Evolutionary conservation across 805 yeast genomes (phyloP), one percentile per base, ranked within the genome.

Genomic region (Danielia oregonensis): DNA sequence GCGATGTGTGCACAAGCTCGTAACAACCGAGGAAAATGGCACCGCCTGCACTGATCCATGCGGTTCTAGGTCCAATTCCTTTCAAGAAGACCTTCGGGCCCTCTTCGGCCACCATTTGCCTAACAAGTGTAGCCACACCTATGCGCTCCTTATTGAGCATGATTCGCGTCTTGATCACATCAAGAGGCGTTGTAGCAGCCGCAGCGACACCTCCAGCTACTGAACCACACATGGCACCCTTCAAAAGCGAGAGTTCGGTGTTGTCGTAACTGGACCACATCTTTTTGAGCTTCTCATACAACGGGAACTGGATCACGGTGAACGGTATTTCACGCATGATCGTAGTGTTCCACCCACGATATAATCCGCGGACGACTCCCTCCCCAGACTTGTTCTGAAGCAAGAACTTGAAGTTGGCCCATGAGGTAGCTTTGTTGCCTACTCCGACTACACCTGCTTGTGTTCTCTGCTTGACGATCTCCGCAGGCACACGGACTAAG

Each of bases 41-140:
- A 18, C 99, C 99, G 14, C 99, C 99, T 4, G 95, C 93, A 63
- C 95, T 82, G 37, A 93, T 91, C 98, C 98, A 93, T 77, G 85
- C 70, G 0, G 97, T 89, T 57, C 99, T 73, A 4, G 99, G 97
- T 0, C 95, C 97, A 17, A 91, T 72, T 10, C 99, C 99, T 31
- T 74, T 74, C 54, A 78, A 74, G 46, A 93, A 87, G 1, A 83
- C 87, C 6, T 55, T 46, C 26, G 67, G 62, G 0, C 97, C 97
- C 55, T 88, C 96, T 36, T 84, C 88, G 14, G 52, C 55, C n/a
- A 70, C 58, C 31, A 89, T 71, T 8, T 63, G 68, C 22, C 53
- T 60, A 2, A 82, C 76, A 39, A 88, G 57, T 9, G 56, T 46
- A 4, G 58, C 26, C 0, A 79, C 60, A 0, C 80, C 59, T 0